Evolutionary conservation across 2,329 filamentous ascomycete genomes (phyloP), one percentile per base, ranked within the genome.

Genomic region (Setomelanomma holmii): DNA sequence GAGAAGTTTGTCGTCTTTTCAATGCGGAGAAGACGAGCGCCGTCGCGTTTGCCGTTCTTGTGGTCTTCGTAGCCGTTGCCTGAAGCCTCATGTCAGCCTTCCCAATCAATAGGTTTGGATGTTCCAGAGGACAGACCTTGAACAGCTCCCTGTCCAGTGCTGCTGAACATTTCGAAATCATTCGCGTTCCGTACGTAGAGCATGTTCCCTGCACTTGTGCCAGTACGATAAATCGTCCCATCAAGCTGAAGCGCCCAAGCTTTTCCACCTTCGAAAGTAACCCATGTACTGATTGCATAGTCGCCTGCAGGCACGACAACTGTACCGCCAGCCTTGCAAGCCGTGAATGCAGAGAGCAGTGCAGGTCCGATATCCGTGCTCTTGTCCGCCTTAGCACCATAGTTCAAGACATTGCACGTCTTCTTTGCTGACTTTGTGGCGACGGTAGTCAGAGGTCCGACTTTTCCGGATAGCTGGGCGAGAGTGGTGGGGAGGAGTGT

Each of bases 101-200:
- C 11, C 7, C 34, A n/a, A 36, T 23, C 19, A 40, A 21, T 19
- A 7, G 5, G 16, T 16, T 40, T 12, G 6, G 16, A 38, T 6
- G 16, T n/a, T 7, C 38, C 2, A 27, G 20, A 12, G 33, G 12
- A 51, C 47, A 7, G 51, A 67, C 66, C 81, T 64, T 84, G 82
- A 22, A 84, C 72, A 17, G 81, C 81, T 48, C 82, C 82, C 51
- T 76, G 74, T 12, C 79, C 80, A 4, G 76, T 83, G 36, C 76
- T 79, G 36, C 79, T 82, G 66, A 82, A 83, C 50, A 84, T 56
- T 60, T 84, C 82, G 45, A 84, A 82, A 60, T 84, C 80, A 46
- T 69, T 75, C 7, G 75, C 74, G 53, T 81, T 77, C 55, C 80
- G 73, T 46, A 84, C 75, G 53, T 78, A 75, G 56, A 84, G 77